A percentile compares a stretch with the other conserved stretches of the same genome.
phyloP scores from a whole-genome alignment of 2,329 filamentous ascomycete genomes.

The Raffaelea albimanens region DNA sequence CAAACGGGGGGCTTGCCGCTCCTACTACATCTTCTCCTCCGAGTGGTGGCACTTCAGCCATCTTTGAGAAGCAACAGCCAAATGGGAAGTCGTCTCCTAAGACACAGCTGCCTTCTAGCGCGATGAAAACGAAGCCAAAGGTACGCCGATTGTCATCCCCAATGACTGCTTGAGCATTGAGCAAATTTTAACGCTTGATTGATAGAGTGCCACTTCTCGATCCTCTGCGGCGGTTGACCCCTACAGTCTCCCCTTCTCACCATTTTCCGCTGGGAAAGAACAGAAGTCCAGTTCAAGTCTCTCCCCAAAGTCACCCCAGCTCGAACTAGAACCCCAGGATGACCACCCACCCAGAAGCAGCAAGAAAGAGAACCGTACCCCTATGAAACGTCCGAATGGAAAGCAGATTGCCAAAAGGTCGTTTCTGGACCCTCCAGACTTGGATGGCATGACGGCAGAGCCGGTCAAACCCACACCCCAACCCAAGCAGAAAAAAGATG shows the following conservation, averaged over 20 bases:
- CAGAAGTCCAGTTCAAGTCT: background rate
- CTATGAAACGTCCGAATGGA: background rate
- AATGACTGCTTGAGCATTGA: too few relatives aligned
- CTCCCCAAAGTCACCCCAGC: too few relatives aligned
- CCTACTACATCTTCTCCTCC: too few relatives aligned
- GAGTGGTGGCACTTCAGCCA: too few relatives aligned
- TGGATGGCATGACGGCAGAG: background rate
- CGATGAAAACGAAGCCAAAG: too few relatives aligned
- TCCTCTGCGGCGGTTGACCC: constrained; percentile 1
- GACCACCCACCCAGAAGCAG: background rate
- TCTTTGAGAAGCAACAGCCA: too few relatives aligned
- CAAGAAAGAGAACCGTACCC: background rate
- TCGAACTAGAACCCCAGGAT: background rate
- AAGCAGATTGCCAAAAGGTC: background rate
- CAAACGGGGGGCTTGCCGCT: too few relatives aligned
- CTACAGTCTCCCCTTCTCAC: constrained; percentile 6
- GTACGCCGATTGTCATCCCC: too few relatives aligned
- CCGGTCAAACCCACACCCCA: background rate
- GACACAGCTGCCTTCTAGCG: too few relatives aligned
- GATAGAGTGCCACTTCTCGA: background rate
- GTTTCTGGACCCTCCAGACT: background rate
- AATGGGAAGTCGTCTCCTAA: too few relatives aligned
- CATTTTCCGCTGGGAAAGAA: background rate
- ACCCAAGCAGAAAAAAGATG: background rate
- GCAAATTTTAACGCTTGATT: too few relatives aligned